Base-by-base conservation (phyloP, 495 filamentous ascomycete species). In the Arthonia radiata region DNA sequence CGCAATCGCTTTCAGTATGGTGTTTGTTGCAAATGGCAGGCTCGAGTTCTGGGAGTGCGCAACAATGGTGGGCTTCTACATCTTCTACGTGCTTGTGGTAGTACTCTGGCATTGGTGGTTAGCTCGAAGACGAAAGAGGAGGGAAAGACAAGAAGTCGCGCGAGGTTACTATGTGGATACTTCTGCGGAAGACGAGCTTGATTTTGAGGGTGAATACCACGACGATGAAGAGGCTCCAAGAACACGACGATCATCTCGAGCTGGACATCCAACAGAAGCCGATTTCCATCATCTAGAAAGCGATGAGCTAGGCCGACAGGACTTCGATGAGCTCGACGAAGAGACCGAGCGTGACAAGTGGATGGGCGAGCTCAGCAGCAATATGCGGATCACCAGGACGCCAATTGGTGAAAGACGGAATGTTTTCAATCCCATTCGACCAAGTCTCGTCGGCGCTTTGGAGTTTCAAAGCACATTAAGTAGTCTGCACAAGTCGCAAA, bases 31-130 rank as follows among this genome's bases (percentile, higher is more conserved):
- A 9, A 89, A 99, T 43, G 86, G 83, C 1, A 56, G 64, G 32
- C 57, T 99, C 28, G 61, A 74, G 29, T 47, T 79, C 6, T 93
- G 79, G 80, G 89, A 99, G 45, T 86, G 79, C 35, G 58, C 58
- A 21, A 49, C 61, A 25, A 99, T 99, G 89, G 79, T 99, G 24
- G 70, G 56, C 13, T 79, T 89, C 34, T 99, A 99, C 42, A 29
- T 71, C 13, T 86, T 86, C 38, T 99, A 99, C 38, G 89, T 99
- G 4, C 41, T 66, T 3, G 61, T 78, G 19, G 89, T 99, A 11
- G 71, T 94, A 9, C 59, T 62, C 0, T 94, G 81, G 83, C 89
- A 99, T 48, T 91, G 81, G 70, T 70, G 71, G 48, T 46, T 74
- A 8, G 57, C 60, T 24, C 56, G 66, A 29, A 46, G 58, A 30